phyloP scores from a whole-genome alignment of 345 rosid species.

The Moringa oleifera region DNA sequence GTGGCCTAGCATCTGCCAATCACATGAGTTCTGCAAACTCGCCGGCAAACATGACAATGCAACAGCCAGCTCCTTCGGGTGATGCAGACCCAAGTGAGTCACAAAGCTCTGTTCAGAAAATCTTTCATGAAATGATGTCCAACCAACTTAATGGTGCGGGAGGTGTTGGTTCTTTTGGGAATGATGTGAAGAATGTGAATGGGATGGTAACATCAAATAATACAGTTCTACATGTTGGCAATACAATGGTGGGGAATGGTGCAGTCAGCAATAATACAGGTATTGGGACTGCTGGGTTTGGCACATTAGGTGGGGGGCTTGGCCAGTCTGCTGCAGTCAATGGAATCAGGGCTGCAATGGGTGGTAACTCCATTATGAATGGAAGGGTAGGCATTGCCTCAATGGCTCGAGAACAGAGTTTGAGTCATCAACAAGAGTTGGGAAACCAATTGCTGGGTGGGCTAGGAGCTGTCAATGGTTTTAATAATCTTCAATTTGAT shows the following conservation, averaged over 20 bases:
- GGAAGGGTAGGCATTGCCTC: slow-evolving; percentile 57
- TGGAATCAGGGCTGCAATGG: slow-evolving; percentile 63
- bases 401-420: slow-evolving; percentile 54
- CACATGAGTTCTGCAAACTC: slow-evolving; percentile 57
- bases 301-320: slow-evolving; percentile 48
- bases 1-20: slow-evolving; percentile 42
- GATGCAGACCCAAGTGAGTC: slow-evolving; percentile 64
- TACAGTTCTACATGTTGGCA: slow-evolving; percentile 39
- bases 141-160: slow-evolving; percentile 49
- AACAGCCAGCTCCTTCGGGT: slow-evolving; percentile 47
- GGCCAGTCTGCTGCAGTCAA: slow-evolving; percentile 53
- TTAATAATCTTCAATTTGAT: slow-evolving; percentile 70
- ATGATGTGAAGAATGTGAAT: slow-evolving; percentile 49
- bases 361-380: slow-evolving; percentile 51
- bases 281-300: slow-evolving; percentile 40
- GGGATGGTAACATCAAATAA: slow-evolving; percentile 43
- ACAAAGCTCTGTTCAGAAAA: slow-evolving; percentile 80
- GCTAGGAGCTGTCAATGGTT: slow-evolving; percentile 70
- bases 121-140: slow-evolving; percentile 72
- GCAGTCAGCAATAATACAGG: slow-evolving; percentile 32
- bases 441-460: slow-evolving; percentile 72
- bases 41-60: slow-evolving; percentile 50
- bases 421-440: slow-evolving; percentile 73
- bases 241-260: slow-evolving; percentile 49
- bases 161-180: slow-evolving; percentile 47